Evolutionary conservation across 768 basidiomycete genomes (phyloP).

Genomic region (Albatrellus ellisii): DNA sequence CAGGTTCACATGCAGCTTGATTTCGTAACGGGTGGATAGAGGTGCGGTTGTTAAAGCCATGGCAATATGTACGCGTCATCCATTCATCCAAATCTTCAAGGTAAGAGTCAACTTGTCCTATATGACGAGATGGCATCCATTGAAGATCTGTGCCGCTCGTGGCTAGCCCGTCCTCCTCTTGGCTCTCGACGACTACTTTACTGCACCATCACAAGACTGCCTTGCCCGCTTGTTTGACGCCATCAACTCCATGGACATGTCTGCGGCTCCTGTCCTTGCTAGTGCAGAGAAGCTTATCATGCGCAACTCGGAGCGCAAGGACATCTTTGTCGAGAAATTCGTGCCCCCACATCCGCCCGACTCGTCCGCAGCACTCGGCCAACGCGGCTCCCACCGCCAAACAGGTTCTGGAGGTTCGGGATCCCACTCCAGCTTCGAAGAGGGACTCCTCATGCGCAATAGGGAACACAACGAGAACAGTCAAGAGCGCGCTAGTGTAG

Average conservation of each 20-base stretch:
- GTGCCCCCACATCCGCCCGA: slow-evolving; percentile 1
- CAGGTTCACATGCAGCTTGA: neutral
- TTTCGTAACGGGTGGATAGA: too few species aligned
- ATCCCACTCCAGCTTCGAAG: slow-evolving; percentile 61
- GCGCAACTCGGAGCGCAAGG: slow-evolving; percentile 83
- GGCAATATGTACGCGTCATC: slow-evolving; percentile 86
- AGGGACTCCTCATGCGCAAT: slow-evolving; percentile 38
- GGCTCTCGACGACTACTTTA: slow-evolving; percentile 91
- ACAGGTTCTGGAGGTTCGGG: slow-evolving; percentile 24
- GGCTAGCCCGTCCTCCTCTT: slow-evolving; percentile 80
- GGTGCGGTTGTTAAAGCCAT: slow-evolving; percentile 91
- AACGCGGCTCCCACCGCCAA: slow-evolving; percentile 8
- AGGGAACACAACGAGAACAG: slow-evolving; percentile 4
- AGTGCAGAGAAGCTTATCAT: slow-evolving; percentile 81
- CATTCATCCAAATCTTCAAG: slow-evolving; percentile 95
- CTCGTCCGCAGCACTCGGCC: slow-evolving; percentile 4
- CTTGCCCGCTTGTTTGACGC: slow-evolving; percentile 85
- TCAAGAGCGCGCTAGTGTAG: slow-evolving; percentile 7
- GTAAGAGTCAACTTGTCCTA: slow-evolving; percentile 24
- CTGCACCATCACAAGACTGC: slow-evolving; percentile 79
- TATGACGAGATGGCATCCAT: neutral
- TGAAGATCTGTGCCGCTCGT: neutral
- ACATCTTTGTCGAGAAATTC: slow-evolving; percentile 85
- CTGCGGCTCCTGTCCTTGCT: slow-evolving; percentile 64
- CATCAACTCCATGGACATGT: slow-evolving; percentile 83